Percentiles rank a stretch among this genome's conserved stretches.
Conservation (phyloP, 306 rosid species). For the Carpinus viminea region DNA sequence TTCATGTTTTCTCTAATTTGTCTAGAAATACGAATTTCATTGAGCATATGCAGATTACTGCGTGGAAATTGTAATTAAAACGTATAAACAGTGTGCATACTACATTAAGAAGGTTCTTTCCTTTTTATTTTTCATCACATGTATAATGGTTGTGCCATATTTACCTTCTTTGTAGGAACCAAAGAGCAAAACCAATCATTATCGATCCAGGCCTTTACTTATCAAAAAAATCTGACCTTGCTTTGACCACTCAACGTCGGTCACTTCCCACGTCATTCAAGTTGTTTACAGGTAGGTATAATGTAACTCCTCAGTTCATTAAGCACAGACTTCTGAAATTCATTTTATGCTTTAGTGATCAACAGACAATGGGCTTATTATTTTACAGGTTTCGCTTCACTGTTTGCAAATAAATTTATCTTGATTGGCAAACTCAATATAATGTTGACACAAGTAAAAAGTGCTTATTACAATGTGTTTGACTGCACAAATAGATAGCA, state of each 20-base stretch:
- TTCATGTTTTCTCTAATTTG: slow-evolving; percentile 77
- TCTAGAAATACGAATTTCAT: slow-evolving; percentile 85
- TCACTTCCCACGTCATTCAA: slow-evolving; percentile 85
- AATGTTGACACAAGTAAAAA: neutral
- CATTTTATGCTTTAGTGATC: neutral
- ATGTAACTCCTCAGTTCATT: neutral
- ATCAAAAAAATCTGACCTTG: slow-evolving; percentile 75
- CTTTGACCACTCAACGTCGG: slow-evolving; percentile 78
- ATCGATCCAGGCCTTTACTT: slow-evolving; percentile 63
- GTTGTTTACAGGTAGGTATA: slow-evolving; percentile 52
- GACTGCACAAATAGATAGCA: neutral
- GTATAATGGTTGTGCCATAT: slow-evolving; percentile 8
- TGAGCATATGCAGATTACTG: slow-evolving; percentile 66
- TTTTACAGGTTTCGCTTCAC: neutral
- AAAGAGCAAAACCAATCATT: slow-evolving; percentile 89
- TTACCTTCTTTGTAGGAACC: slow-evolving; percentile 58
- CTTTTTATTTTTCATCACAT: slow-evolving; percentile 6
- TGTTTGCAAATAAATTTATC: slow-evolving; percentile 9
- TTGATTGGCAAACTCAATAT: neutral
- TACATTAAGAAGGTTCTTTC: neutral
- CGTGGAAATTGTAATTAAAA: slow-evolving; percentile 89
- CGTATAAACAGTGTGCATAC: slow-evolving; percentile 1
- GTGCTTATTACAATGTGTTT: neutral
- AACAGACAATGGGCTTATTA: neutral
- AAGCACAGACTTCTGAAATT: slow-evolving; percentile 25